phyloP scores from a whole-genome alignment of 495 filamentous ascomycete species.

The Penicillium cataractarum region DNA sequence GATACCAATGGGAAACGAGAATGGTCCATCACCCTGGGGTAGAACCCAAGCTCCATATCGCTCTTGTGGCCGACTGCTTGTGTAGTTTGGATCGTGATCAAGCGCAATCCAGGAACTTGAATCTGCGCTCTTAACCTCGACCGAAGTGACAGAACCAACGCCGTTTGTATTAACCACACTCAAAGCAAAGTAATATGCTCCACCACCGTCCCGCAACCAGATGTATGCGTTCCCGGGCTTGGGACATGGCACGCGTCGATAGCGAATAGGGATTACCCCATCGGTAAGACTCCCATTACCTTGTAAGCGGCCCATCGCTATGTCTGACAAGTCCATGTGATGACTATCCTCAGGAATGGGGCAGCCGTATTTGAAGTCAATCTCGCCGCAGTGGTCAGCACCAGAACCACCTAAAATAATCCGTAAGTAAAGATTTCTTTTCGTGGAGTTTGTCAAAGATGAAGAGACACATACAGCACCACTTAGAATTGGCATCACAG shows the following conservation, averaged over 20 bases:
- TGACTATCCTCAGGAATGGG: conserved; percentile 2
- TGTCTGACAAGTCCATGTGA: conserved; percentile 8
- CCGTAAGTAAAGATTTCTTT: background rate
- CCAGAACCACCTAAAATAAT: background rate
- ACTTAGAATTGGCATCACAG: conserved; percentile 5
- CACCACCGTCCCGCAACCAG: conserved; percentile 2
- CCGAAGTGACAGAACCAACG: background rate
- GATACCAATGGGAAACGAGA: background rate
- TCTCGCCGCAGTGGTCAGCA: conserved; percentile 8
- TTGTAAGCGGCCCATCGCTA: conserved; percentile 6
- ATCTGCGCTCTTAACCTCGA: background rate
- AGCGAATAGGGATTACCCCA: background rate
- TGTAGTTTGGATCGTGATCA: conserved; percentile 5
- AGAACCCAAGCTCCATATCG: conserved; percentile 9
- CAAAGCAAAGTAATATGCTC: background rate
- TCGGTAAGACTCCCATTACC: conserved; percentile 1
- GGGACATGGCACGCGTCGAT: conserved; percentile 1
- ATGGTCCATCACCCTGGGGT: background rate
- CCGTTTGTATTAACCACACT: conserved; percentile 3
- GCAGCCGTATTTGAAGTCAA: conserved; percentile 9
- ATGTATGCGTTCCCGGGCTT: conserved; percentile 1
- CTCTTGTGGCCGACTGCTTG: conserved; percentile 7
- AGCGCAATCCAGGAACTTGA: background rate
- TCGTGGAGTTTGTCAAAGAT: background rate
- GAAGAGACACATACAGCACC: background rate